phyloP scores from a whole-genome alignment of 192 early-diverging fungal genomes.

The Jimgerdemannia lactiflua region DNA sequence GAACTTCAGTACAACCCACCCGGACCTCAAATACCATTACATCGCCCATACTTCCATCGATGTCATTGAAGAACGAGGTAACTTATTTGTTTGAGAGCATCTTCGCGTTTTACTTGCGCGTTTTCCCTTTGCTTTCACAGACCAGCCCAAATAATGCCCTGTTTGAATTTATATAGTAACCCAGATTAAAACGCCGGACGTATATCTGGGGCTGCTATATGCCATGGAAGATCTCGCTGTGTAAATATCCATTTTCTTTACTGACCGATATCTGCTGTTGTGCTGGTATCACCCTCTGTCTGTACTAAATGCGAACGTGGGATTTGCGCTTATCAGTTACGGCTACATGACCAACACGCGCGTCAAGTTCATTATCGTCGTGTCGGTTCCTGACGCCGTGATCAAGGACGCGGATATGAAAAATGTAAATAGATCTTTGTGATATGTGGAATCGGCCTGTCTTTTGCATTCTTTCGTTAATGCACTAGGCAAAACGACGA shows the following conservation, averaged over 20 bases:
- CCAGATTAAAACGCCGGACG: conserved; percentile 57
- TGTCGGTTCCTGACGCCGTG: conserved; percentile 65
- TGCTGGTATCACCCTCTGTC: conserved; percentile 1
- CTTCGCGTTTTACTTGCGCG: background rate
- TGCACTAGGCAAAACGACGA: background rate
- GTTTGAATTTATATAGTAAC: conserved; percentile 34
- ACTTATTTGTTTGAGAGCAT: background rate
- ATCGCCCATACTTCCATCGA: conserved; percentile 90
- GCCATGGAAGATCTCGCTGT: conserved; percentile 89
- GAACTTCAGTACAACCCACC: conserved; percentile 69
- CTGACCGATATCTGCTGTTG: background rate
- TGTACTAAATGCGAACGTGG: too few relatives aligned
- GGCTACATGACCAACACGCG: conserved; percentile 90
- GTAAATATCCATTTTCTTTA: conserved; percentile 32
- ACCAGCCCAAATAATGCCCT: conserved; percentile 27
- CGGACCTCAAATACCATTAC: conserved; percentile 87
- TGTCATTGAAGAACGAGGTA: conserved; percentile 85
- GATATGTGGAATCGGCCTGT: too few relatives aligned
- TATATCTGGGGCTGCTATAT: conserved; percentile 87
- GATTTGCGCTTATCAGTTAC: conserved; percentile 37
- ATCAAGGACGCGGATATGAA: conserved; percentile 85
- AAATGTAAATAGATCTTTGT: conserved; percentile 40
- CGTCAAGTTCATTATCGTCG: conserved; percentile 68
- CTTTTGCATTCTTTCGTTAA: background rate
- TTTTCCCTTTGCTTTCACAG: background rate